Conservation (phyloP, 2,329 filamentous ascomycete species). For the Neonectria punicea region DNA sequence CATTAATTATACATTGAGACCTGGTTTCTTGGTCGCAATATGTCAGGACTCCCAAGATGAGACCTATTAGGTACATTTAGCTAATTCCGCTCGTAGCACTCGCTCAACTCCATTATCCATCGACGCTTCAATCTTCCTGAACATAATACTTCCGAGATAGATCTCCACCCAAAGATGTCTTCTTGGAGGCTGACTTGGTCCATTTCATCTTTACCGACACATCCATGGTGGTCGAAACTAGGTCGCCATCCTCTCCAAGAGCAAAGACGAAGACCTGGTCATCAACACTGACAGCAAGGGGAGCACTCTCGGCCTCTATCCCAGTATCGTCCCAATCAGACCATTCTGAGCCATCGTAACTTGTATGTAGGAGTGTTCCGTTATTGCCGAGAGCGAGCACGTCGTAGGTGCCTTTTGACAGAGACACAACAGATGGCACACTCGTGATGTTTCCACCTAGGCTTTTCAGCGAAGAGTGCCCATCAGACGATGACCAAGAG, state of each 20-base stretch:
- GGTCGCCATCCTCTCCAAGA: background rate
- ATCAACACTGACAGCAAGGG: background rate
- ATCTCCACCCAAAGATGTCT: background rate
- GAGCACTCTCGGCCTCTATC: background rate
- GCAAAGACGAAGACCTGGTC: background rate
- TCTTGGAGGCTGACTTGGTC: background rate
- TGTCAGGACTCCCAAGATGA: too few species aligned
- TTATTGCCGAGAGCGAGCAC: background rate
- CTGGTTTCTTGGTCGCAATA: background rate
- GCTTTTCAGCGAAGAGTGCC: background rate
- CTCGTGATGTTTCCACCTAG: background rate
- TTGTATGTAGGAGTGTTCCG: background rate
- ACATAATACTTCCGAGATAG: background rate
- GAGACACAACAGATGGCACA: background rate
- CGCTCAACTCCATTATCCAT: background rate
- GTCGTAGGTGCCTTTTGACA: background rate
- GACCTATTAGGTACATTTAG: too few species aligned
- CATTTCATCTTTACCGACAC: background rate
- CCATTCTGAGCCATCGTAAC: background rate
- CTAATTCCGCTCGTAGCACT: background rate
- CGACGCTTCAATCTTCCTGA: background rate
- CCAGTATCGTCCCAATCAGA: background rate
- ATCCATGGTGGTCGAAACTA: background rate
- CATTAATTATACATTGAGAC: background rate
- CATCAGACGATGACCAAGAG: background rate